Conservation (phyloP, 2,329 filamentous ascomycete genomes). For the Cephalotrichum gorgonifer region DNA sequence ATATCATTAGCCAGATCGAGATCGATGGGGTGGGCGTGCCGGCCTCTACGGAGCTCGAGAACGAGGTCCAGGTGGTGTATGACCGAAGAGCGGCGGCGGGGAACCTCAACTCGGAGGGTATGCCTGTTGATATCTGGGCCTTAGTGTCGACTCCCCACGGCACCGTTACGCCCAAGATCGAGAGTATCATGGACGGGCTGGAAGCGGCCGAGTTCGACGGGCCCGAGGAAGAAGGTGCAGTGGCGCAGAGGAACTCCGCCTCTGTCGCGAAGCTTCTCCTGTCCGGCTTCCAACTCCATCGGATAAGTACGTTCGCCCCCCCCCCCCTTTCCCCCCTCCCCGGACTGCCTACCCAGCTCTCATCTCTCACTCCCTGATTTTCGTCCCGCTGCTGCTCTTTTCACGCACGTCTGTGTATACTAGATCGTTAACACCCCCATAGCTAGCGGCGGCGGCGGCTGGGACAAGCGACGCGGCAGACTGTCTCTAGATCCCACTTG, state of each 20-base stretch:
- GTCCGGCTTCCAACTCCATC: slow-evolving; percentile 27
- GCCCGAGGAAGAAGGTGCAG: slow-evolving; percentile 4
- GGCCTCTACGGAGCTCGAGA: slow-evolving; percentile 64
- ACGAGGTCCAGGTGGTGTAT: slow-evolving; percentile 49
- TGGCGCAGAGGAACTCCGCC: slow-evolving; percentile 1
- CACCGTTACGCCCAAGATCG: slow-evolving; percentile 24
- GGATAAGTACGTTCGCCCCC: slow-evolving; percentile 27
- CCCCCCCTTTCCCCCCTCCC: not conserved
- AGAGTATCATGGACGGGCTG: not conserved
- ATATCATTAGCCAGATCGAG: slow-evolving; percentile 61
- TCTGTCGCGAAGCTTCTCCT: slow-evolving; percentile 1
- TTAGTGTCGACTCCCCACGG: slow-evolving; percentile 21
- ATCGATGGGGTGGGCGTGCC: slow-evolving; percentile 37
- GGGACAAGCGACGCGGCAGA: slow-evolving; percentile 71
- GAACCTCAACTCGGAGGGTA: slow-evolving; percentile 15
- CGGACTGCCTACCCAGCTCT: not conserved
- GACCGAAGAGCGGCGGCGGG: slow-evolving; percentile 21
- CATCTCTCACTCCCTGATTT: not conserved
- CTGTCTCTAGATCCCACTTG: slow-evolving; percentile 60
- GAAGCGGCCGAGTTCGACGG: slow-evolving; percentile 9
- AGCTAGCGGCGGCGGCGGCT: slow-evolving; percentile 75
- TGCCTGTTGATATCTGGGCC: slow-evolving; percentile 60
- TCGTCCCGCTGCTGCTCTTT: too few relatives aligned
- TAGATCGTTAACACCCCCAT: not conserved
- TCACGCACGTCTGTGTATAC: too few relatives aligned